Evolutionary conservation across 2,329 filamentous ascomycete species (phyloP).

Genomic region (Pseudocercospora pini-densiflorae): DNA sequence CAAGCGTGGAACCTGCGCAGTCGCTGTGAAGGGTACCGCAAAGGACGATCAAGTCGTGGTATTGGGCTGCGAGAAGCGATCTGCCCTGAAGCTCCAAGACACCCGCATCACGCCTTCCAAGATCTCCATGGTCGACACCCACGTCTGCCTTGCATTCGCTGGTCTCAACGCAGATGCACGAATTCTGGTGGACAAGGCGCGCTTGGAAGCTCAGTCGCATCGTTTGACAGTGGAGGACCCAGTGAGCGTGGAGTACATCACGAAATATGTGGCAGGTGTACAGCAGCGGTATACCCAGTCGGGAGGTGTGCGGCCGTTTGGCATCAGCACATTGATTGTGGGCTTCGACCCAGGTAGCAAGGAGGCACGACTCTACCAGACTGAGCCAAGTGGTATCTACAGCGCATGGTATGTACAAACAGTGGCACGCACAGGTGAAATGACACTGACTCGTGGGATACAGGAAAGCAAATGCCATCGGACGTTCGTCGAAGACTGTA

Average conservation of each 20-base stretch:
- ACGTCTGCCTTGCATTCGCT: slow-evolving; percentile 96
- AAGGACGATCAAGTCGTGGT: slow-evolving; percentile 69
- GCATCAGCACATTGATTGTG: slow-evolving; percentile 96
- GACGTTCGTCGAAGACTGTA: slow-evolving; percentile 97
- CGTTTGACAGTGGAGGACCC: slow-evolving; percentile 96
- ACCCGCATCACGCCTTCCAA: slow-evolving; percentile 99
- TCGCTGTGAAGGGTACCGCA: slow-evolving; percentile 93
- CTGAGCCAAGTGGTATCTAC: slow-evolving; percentile 99
- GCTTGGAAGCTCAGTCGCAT: slow-evolving; percentile 96
- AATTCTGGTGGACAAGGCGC: slow-evolving; percentile 97
- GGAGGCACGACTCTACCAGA: slow-evolving; percentile 91
- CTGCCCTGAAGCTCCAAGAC: slow-evolving; percentile 99
- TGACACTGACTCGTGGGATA: slow-evolving; percentile 11
- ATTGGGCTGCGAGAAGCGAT: slow-evolving; percentile 96
- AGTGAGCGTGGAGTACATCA: slow-evolving; percentile 98
- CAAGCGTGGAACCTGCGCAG: slow-evolving; percentile 99
- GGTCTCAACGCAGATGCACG: slow-evolving; percentile 97
- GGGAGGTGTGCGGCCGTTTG: slow-evolving; percentile 97
- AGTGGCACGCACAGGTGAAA: slow-evolving; percentile 5
- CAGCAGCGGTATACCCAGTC: slow-evolving; percentile 99
- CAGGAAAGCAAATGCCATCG: slow-evolving; percentile 99
- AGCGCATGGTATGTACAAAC: slow-evolving; percentile 81
- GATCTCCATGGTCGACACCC: slow-evolving; percentile 93
- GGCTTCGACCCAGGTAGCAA: slow-evolving; percentile 96
- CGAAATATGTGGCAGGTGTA: slow-evolving; percentile 96